Evolutionary conservation across 1,139 yeast species (phyloP).

Genomic region (Blastobotrys persicus): DNA sequence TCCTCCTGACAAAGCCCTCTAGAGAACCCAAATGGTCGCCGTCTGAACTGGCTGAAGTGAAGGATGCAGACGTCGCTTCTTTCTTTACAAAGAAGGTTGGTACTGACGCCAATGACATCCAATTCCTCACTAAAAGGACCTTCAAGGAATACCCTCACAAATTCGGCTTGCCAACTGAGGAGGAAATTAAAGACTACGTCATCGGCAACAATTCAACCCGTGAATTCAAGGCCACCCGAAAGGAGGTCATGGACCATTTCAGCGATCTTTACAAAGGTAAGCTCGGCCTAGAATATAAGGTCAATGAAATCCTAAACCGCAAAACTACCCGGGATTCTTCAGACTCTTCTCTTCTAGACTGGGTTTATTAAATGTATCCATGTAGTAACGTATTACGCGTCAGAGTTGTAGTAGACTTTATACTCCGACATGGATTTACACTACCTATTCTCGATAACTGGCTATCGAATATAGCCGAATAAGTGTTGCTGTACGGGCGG

Average conservation of each 20-base stretch:
- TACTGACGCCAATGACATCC: slow-evolving; percentile 33
- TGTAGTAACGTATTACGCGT: too few species aligned
- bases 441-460: too few species aligned
- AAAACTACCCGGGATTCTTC: slow-evolving; percentile 60
- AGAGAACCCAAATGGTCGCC: slow-evolving; percentile 57
- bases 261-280: slow-evolving; percentile 50
- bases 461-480: too few species aligned
- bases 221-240: slow-evolving; percentile 62
- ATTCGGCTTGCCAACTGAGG: slow-evolving; percentile 77
- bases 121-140: slow-evolving; percentile 47
- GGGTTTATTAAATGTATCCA: slow-evolving; percentile 43
- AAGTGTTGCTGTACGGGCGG: neutral
- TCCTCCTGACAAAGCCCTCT: slow-evolving; percentile 59
- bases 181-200: slow-evolving; percentile 55
- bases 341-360: slow-evolving; percentile 58
- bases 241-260: slow-evolving; percentile 65
- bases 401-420: too few species aligned
- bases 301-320: slow-evolving; percentile 53
- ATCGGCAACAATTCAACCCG: slow-evolving; percentile 66
- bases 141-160: slow-evolving; percentile 67
- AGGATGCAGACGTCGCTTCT: slow-evolving; percentile 29
- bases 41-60: slow-evolving; percentile 36
- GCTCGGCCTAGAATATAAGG: slow-evolving; percentile 61
- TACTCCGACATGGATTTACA: too few species aligned
- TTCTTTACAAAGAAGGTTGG: slow-evolving; percentile 30